Conservation (phyloP, 768 basidiomycete genomes). For the Lepiota brunneoincarnata region DNA sequence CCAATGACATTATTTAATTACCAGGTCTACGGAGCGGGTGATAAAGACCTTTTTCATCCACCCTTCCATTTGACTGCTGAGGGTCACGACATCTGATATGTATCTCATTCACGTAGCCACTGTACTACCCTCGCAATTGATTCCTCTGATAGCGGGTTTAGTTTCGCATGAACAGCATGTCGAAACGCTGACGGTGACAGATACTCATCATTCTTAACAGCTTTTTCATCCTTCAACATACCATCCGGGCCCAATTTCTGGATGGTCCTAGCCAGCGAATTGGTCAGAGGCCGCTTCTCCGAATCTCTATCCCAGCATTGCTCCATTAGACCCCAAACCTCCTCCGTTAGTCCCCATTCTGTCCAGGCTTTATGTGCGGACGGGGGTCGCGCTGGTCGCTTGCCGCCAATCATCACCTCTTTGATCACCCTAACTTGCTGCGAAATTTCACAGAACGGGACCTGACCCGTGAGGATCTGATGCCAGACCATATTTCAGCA, state of each 20-base stretch:
- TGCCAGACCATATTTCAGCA: not conserved
- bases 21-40: no score
- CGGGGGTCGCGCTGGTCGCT: not conserved
- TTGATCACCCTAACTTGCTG: slow-evolving; percentile 5
- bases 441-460: slow-evolving; percentile 10
- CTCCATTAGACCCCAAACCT: slow-evolving; percentile 12
- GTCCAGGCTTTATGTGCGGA: not conserved
- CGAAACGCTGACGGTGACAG: slow-evolving; percentile 5
- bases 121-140: slow-evolving; percentile 1
- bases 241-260: not conserved
- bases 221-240: not conserved
- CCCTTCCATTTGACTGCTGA: no score
- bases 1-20: no score
- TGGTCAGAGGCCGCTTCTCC: not conserved
- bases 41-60: no score
- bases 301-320: slow-evolving; percentile 9
- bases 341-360: slow-evolving; percentile 5
- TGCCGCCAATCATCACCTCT: slow-evolving; percentile 8
- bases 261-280: not conserved
- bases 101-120: slow-evolving; percentile 5
- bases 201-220: not conserved
- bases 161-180: slow-evolving; percentile 5
- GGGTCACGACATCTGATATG: not conserved
- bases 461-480: slow-evolving; percentile 11
- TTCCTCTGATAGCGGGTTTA: slow-evolving; percentile 6